Percentiles rank a stretch among this genome's conserved stretches.
Evolutionary conservation across 2,329 filamentous ascomycete genomes (phyloP).

Genomic region (Leptodontidium sp.): DNA sequence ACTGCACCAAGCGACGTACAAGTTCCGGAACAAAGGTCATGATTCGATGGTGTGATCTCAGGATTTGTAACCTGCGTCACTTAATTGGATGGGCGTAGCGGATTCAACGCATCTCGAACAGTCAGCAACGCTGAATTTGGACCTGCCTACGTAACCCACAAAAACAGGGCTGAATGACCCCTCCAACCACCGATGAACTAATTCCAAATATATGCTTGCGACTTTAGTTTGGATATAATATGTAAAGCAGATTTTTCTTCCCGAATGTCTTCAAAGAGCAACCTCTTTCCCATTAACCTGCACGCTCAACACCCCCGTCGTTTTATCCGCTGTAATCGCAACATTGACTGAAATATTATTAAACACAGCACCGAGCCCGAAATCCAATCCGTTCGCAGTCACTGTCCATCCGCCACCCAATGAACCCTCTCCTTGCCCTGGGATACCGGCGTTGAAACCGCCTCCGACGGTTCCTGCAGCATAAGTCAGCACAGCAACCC

Average conservation of each 20-base stretch:
- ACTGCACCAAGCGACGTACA: too few species aligned
- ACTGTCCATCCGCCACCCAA: conserved; percentile 18
- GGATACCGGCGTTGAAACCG: conserved; percentile 14
- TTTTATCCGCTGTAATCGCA: neutral
- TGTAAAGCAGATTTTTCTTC: neutral
- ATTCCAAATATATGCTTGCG: neutral
- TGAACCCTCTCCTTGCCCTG: conserved; percentile 4
- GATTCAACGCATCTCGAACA: conserved; percentile 13
- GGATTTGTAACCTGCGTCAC: neutral
- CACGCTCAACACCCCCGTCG: neutral
- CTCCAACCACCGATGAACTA: neutral
- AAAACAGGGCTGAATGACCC: neutral
- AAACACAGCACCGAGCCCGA: conserved; percentile 12
- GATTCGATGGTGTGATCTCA: neutral
- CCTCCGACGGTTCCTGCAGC: conserved; percentile 8
- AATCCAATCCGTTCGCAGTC: neutral
- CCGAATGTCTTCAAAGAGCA: neutral
- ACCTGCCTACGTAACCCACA: neutral
- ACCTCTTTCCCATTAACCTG: neutral
- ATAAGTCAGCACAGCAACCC: neutral
- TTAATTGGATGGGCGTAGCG: neutral
- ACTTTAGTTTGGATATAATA: neutral
- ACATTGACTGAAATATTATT: conserved; percentile 6
- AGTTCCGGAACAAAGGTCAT: neutral
- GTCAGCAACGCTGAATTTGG: neutral